These are phyloP conservation scores for Scedosporium dehoogii DNA, from an alignment of 2,329 filamentous ascomycete genomes.

Conservation along the genomic window DNA sequence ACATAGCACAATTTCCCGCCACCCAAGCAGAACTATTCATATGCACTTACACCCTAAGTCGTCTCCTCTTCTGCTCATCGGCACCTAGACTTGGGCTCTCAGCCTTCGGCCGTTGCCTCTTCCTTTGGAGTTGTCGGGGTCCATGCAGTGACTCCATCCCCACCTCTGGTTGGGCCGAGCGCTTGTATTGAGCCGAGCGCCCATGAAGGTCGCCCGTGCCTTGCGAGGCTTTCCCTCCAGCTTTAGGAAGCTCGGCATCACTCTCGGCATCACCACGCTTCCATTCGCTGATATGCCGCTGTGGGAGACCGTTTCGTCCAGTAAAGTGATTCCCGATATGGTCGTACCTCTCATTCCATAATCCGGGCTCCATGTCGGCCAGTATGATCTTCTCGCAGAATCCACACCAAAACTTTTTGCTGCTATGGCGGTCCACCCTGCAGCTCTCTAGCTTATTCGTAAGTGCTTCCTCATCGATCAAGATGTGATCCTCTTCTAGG, in stretches of 20 bases:
- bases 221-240: neutral
- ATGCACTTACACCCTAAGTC: neutral
- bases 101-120: neutral
- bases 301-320: conserved; percentile 30
- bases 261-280: conserved; percentile 22
- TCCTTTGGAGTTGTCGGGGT: neutral
- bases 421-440: conserved; percentile 54
- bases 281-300: conserved; percentile 48
- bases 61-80: no score
- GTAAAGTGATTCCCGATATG: conserved; percentile 70
- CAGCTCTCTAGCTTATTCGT: conserved; percentile 39
- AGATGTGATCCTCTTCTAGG: conserved; percentile 40
- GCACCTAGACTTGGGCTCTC: neutral
- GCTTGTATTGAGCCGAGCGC: no score
- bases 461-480: conserved; percentile 19
- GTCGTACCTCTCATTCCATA: conserved; percentile 48
- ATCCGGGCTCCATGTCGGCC: conserved; percentile 18
- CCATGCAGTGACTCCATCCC: no score
- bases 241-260: conserved; percentile 12
- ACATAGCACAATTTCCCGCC: no score
- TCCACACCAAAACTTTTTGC: conserved; percentile 73
- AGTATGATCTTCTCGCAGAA: conserved; percentile 56
- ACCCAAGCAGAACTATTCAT: neutral
- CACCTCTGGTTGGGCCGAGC: no score
- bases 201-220: neutral